Evolutionary conservation across 208 protist species (phyloP).

Genomic region (Trypanosomatidae sp.): DNA sequence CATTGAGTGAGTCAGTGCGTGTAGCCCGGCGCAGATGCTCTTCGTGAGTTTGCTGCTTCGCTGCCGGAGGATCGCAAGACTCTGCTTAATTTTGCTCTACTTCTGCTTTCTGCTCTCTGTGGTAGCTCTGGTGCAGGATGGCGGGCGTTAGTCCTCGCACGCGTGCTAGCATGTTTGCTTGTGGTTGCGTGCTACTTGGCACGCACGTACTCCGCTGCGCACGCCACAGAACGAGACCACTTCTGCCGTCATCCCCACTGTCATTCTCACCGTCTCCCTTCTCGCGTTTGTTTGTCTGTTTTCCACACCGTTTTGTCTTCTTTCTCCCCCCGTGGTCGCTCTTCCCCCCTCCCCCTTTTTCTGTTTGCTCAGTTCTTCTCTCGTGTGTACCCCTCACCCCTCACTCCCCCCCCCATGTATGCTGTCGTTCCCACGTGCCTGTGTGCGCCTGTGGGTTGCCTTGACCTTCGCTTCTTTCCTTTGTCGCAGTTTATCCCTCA

Average conservation of each 20-base stretch:
- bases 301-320: too few species aligned
- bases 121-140: neutral
- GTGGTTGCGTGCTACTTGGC: neutral
- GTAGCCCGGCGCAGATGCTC: neutral
- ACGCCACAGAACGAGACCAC: neutral
- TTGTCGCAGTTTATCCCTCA: neutral
- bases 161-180: neutral
- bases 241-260: neutral
- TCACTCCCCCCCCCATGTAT: neutral
- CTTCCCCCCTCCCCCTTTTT: constrained; percentile 10
- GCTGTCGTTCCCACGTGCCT: neutral
- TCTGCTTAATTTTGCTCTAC: neutral
- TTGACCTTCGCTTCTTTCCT: neutral
- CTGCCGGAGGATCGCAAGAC: neutral
- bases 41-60: neutral
- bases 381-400: neutral
- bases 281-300: neutral
- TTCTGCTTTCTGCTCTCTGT: neutral
- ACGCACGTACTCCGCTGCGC: neutral
- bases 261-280: neutral
- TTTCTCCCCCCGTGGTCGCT: neutral
- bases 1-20: neutral
- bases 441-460: neutral
- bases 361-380: constrained; percentile 18
- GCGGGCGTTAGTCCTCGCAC: neutral